phyloP scores from a whole-genome alignment of 2,329 filamentous ascomycete species.

The Ophiostoma triangulosporum region DNA sequence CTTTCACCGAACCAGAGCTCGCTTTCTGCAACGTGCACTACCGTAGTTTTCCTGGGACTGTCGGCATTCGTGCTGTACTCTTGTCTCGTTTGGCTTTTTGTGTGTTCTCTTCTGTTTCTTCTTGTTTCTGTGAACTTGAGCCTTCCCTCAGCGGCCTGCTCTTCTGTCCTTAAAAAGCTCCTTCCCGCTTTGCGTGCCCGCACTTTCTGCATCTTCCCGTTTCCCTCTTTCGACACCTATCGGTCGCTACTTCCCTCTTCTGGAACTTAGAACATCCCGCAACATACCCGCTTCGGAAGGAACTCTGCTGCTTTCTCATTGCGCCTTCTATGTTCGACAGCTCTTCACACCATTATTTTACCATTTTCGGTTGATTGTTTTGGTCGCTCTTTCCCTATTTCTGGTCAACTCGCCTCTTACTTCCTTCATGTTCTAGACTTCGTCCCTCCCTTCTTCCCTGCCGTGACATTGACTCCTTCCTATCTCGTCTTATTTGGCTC shows the following conservation, averaged over 20 bases:
- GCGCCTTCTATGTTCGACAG: not conserved
- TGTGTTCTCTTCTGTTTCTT: not conserved
- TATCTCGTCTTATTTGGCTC: not conserved
- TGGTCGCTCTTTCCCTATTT: not conserved
- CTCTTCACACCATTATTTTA: not conserved
- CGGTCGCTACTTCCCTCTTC: not conserved
- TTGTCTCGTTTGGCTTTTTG: not conserved
- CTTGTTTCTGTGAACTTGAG: not conserved
- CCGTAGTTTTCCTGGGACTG: not conserved
- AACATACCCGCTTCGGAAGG: not conserved
- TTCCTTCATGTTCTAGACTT: not conserved
- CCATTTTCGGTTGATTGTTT: too few relatives aligned
- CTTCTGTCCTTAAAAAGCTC: not conserved
- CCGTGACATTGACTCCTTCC: not conserved
- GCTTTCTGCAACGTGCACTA: slow-evolving; percentile 8
- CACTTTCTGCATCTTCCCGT: not conserved
- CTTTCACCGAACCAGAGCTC: not conserved
- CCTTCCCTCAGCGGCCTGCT: too few relatives aligned
- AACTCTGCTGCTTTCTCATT: not conserved
- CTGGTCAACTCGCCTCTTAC: not conserved
- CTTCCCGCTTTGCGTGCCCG: not conserved
- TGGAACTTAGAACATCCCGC: not conserved
- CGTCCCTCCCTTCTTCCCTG: not conserved
- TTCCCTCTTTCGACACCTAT: not conserved
- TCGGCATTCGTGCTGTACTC: not conserved